phyloP scores from a whole-genome alignment of 768 basidiomycete genomes.

The Termitomyces sp. region DNA sequence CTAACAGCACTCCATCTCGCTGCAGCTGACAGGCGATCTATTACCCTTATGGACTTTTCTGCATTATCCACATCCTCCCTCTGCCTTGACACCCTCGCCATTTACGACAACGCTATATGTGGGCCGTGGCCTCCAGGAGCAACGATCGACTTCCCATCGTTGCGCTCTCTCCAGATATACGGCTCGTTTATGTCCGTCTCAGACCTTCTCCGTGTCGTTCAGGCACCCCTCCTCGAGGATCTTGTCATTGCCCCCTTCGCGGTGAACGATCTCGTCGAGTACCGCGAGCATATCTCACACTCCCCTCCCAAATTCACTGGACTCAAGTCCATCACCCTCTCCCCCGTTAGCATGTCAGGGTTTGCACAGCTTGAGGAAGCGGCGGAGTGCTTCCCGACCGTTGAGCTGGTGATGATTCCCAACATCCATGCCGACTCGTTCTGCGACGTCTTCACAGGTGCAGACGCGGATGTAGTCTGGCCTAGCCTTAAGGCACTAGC shows the following conservation, averaged over 20 bases:
- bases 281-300: background rate
- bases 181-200: conserved; percentile 15
- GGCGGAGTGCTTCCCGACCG: conserved; percentile 11
- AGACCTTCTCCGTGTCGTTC: conserved; percentile 12
- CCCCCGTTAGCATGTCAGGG: conserved; percentile 8
- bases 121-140: conserved; percentile 13
- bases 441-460: conserved; percentile 6
- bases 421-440: conserved; percentile 11
- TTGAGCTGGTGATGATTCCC: conserved; percentile 13
- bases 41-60: conserved; percentile 4
- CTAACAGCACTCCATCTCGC: conserved; percentile 12
- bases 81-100: conserved; percentile 8
- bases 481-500: conserved; percentile 9
- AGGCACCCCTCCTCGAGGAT: conserved; percentile 6
- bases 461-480: conserved; percentile 3
- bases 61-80: conserved; percentile 7
- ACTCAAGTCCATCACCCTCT: conserved; percentile 11
- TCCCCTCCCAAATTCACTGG: conserved; percentile 9
- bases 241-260: conserved; percentile 11
- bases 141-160: conserved; percentile 7
- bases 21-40: conserved; percentile 5
- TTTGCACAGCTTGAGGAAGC: conserved; percentile 7
- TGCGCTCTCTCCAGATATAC: conserved; percentile 13
- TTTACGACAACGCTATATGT: conserved; percentile 12
- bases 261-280: conserved; percentile 11